Evolutionary conservation across 2,329 filamentous ascomycete species (phyloP).

Genomic region (Stagonosporopsis vannaccii): DNA sequence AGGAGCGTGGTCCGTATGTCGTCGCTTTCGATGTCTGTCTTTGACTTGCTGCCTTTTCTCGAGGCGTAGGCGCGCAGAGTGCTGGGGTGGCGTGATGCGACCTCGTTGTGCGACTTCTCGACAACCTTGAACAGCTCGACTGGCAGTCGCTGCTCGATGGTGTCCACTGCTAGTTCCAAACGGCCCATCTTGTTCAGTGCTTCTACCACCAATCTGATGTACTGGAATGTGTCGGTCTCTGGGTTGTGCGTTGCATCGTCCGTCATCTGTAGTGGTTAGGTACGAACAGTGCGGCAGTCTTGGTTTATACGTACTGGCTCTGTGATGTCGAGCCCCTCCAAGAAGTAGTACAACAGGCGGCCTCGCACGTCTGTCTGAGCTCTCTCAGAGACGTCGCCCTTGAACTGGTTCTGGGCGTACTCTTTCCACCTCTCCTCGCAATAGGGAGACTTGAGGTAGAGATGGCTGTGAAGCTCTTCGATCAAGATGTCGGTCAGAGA

Average conservation of each 20-base stretch:
- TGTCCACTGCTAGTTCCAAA: slow-evolving; percentile 85
- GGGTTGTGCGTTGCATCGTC: slow-evolving; percentile 94
- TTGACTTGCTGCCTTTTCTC: slow-evolving; percentile 68
- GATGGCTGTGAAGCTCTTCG: slow-evolving; percentile 96
- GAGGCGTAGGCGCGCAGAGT: slow-evolving; percentile 64
- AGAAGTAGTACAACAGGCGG: slow-evolving; percentile 63
- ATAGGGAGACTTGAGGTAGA: slow-evolving; percentile 97
- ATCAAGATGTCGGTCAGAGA: slow-evolving; percentile 91
- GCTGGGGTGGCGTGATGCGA: slow-evolving; percentile 91
- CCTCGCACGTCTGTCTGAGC: slow-evolving; percentile 54
- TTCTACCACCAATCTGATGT: slow-evolving; percentile 86
- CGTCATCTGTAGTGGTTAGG: slow-evolving; percentile 59
- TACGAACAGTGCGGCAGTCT: neutral
- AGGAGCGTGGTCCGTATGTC: slow-evolving; percentile 84
- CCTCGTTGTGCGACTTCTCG: slow-evolving; percentile 92
- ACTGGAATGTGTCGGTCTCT: slow-evolving; percentile 93
- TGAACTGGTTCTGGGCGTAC: slow-evolving; percentile 72
- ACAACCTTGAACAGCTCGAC: slow-evolving; percentile 94
- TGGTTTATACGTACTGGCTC: slow-evolving; percentile 38
- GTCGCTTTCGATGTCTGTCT: slow-evolving; percentile 66
- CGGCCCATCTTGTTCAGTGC: slow-evolving; percentile 87
- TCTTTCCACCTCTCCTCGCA: slow-evolving; percentile 95
- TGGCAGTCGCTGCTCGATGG: slow-evolving; percentile 88
- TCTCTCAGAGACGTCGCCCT: slow-evolving; percentile 44
- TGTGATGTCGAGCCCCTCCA: slow-evolving; percentile 64